Percentiles rank a stretch among this genome's conserved stretches.
Evolutionary conservation across 345 rosid genomes (phyloP).

Genomic region (Angophora floribunda): DNA sequence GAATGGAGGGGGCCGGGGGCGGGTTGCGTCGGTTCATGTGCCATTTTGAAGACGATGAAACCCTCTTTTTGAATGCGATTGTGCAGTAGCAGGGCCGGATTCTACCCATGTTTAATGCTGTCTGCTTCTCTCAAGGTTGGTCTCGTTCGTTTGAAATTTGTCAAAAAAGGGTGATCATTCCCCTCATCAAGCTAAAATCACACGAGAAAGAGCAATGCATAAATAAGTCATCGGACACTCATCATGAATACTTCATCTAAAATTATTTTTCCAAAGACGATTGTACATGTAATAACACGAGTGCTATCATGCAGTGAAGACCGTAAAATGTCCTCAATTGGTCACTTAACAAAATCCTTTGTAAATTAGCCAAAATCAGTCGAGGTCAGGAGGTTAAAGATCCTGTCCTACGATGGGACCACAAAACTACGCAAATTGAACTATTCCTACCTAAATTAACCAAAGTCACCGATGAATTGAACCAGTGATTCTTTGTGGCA

Average conservation of each 20-base stretch:
- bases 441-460: not conserved
- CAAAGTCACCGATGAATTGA: not conserved
- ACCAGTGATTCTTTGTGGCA: not conserved
- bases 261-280: not conserved
- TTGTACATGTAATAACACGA: not conserved
- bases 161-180: not conserved
- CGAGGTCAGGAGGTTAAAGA: not conserved
- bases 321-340: not conserved
- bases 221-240: not conserved
- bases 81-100: not conserved
- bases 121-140: not conserved
- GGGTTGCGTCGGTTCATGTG: not conserved
- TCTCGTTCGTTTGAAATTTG: not conserved
- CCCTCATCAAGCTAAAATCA: not conserved
- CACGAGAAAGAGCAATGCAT: not conserved
- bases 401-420: not conserved
- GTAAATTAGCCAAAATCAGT: not conserved
- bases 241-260: not conserved
- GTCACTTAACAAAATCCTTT: not conserved
- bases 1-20: not conserved
- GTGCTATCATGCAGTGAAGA: not conserved
- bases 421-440: not conserved
- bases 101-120: not conserved
- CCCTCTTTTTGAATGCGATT: not conserved
- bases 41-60: not conserved